Base-by-base conservation (phyloP, 192 early-diverging fungal genomes). In the Entomortierella lignicola region DNA sequence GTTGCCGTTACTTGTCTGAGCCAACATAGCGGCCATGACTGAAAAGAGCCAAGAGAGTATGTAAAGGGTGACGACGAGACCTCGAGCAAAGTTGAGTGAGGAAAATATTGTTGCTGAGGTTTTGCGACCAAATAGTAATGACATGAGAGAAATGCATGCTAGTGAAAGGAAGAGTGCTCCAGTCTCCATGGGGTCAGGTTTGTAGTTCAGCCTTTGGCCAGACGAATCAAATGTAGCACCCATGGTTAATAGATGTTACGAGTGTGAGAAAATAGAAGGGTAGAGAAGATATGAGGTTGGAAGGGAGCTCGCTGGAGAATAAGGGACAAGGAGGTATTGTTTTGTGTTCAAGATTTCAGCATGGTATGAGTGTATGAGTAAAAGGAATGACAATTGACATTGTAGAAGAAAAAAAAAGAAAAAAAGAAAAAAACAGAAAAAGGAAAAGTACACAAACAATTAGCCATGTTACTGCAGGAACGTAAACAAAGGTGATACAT, bases 1-100 rank as follows among this genome's bases (percentile, higher is more conserved):
- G 60, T 86, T 86, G 32, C 57, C 60, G 54, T 86, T 81, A 52
- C 84, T 86, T 34, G 85, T 86, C 60, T 83, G 83, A 32, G 72
- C 83, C 2, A 82, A 60, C 69, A 84, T 77, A 17, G 80, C 80
- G 0, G 81, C 67, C 26, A 82, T 80, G 47, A 86, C 13, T 27
- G 81, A 72, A 60, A 82, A 86, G 21, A 77, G 79, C 85, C 85
- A 86, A 4, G 81, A 73, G 48, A 80, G 15, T 7, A 66, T 34
- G 29, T 82, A 86, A 18, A 86, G 69, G 0, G 30, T 17, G 32
- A 84, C 57, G 31, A 86, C 63, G 8, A 86, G 66, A 6, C 63
- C 55, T 12, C 85, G 81, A 15, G 81, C 66, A 77, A 84, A 86
- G 39, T 71, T 81, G 42, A 82, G 32, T 27, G 72, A 69, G 12